Evolutionary conservation across 1,284 basidiomycete genomes (phyloP).

Genomic region (Apiotrichum mycotoxinovorans): DNA sequence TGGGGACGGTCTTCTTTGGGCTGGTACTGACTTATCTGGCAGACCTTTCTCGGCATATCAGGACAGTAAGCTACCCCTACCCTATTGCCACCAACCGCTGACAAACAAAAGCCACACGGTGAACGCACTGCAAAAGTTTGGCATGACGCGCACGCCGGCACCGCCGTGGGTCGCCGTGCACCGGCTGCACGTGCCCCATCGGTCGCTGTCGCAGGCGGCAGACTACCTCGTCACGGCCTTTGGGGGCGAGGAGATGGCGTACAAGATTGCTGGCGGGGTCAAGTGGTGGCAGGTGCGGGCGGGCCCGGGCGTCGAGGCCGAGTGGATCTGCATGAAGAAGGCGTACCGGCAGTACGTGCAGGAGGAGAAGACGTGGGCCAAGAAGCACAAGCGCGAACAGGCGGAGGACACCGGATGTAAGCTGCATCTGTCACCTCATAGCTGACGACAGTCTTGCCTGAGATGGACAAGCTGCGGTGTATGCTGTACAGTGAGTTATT

Average conservation of each 20-base stretch:
- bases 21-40: conserved; percentile 1
- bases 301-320: conserved; percentile 71
- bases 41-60: conserved; percentile 63
- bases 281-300: conserved; percentile 97
- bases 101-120: conserved; percentile 2
- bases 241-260: conserved; percentile 73
- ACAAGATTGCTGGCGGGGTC: conserved; percentile 75
- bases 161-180: conserved; percentile 85
- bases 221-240: conserved; percentile 70
- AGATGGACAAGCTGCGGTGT: conserved; percentile 81
- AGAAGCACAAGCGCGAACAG: conserved; percentile 13
- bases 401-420: conserved; percentile 26
- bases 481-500: conserved; percentile 63
- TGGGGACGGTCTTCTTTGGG: background rate
- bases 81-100: conserved; percentile 5
- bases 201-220: conserved; percentile 74
- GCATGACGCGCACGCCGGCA: conserved; percentile 77
- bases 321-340: conserved; percentile 74
- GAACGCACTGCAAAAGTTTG: conserved; percentile 69
- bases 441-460: conserved; percentile 51
- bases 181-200: conserved; percentile 61
- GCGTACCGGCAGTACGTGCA: conserved; percentile 46
- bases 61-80: conserved; percentile 44
- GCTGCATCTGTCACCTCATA: background rate
- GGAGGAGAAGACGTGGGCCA: conserved; percentile 29